A percentile compares a stretch with the other conserved stretches of the same genome.
These are phyloP conservation scores for Strigomonas oncopelti DNA, from an alignment of 208 protist species.

Conservation along the genomic window DNA sequence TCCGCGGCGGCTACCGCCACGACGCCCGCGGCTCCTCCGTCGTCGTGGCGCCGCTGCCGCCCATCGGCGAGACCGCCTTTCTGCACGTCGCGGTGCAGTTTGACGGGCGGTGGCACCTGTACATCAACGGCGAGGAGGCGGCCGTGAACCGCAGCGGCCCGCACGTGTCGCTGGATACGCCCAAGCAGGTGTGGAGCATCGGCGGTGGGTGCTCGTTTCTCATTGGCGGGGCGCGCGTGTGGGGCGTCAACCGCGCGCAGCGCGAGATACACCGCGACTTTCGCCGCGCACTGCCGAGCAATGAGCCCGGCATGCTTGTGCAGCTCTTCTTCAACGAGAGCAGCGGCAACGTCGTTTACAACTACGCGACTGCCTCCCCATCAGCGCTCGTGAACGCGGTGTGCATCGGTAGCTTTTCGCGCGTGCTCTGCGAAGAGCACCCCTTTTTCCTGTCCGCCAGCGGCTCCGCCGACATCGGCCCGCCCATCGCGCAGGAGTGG, in stretches of 20 bases:
- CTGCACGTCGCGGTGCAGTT: conserved; percentile 83
- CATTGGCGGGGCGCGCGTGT: conserved; percentile 80
- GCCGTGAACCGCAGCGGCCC: conserved; percentile 51
- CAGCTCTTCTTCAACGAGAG: conserved; percentile 83
- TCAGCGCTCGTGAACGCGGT: conserved; percentile 37
- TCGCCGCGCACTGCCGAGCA: conserved; percentile 46
- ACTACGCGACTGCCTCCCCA: conserved; percentile 33
- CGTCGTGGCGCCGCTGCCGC: conserved; percentile 65
- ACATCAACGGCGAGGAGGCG: conserved; percentile 75
- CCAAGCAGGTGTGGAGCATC: conserved; percentile 76
- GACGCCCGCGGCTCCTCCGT: conserved; percentile 76
- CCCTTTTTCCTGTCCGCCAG: background rate
- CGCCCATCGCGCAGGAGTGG: conserved; percentile 36
- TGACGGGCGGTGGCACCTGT: conserved; percentile 83
- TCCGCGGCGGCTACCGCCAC: conserved; percentile 86
- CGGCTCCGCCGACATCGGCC: too few relatives aligned
- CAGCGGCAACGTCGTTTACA: conserved; percentile 80
- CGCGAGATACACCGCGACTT: conserved; percentile 78
- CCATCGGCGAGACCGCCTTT: conserved; percentile 54
- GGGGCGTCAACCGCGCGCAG: conserved; percentile 49
- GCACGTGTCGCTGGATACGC: conserved; percentile 69
- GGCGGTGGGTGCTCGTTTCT: conserved; percentile 71
- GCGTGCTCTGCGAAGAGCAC: conserved; percentile 1
- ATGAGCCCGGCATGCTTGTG: conserved; percentile 70
- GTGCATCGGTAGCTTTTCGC: conserved; percentile 42